These are phyloP conservation scores for Sporothrix curviconia DNA, from an alignment of 2,329 filamentous ascomycete genomes.

Conservation along the genomic window DNA sequence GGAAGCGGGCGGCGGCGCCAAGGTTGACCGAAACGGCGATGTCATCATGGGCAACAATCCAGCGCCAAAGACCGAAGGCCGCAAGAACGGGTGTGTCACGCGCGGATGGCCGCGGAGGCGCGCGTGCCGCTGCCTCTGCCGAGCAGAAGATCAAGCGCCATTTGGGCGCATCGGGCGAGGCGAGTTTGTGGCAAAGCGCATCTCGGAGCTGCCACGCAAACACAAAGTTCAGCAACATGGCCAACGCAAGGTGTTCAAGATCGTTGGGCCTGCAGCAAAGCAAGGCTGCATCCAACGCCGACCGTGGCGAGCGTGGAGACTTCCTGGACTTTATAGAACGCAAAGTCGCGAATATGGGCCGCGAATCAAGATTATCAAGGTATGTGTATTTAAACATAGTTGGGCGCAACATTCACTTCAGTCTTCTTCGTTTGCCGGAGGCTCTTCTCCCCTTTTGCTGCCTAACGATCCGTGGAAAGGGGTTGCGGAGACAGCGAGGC, in stretches of 20 bases:
- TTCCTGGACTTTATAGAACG: slow-evolving; percentile 64
- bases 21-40: slow-evolving; percentile 51
- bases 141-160: slow-evolving; percentile 23
- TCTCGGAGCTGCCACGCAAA: slow-evolving; percentile 20
- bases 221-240: slow-evolving; percentile 20
- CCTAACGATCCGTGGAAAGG: too few species aligned
- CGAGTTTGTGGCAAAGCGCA: slow-evolving; percentile 22
- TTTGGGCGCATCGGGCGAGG: slow-evolving; percentile 26
- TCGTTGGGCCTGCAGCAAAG: slow-evolving; percentile 62
- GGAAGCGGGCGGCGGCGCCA: slow-evolving; percentile 39
- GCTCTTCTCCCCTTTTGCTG: background rate
- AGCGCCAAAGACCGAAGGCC: slow-evolving; percentile 13
- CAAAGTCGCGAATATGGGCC: slow-evolving; percentile 54
- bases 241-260: slow-evolving; percentile 35
- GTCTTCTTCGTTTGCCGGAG: background rate
- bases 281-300: slow-evolving; percentile 59
- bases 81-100: slow-evolving; percentile 1
- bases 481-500: too few species aligned
- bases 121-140: background rate
- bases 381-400: slow-evolving; percentile 46
- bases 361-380: slow-evolving; percentile 65
- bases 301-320: slow-evolving; percentile 59
- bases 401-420: slow-evolving; percentile 1
- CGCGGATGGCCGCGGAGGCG: slow-evolving; percentile 13
- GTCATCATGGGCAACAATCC: slow-evolving; percentile 46